A percentile compares a stretch with the other conserved stretches of the same genome.
Evolutionary conservation across 176 grass and related monocot genomes (phyloP).

Genomic region (Phoenix dactylifera): DNA sequence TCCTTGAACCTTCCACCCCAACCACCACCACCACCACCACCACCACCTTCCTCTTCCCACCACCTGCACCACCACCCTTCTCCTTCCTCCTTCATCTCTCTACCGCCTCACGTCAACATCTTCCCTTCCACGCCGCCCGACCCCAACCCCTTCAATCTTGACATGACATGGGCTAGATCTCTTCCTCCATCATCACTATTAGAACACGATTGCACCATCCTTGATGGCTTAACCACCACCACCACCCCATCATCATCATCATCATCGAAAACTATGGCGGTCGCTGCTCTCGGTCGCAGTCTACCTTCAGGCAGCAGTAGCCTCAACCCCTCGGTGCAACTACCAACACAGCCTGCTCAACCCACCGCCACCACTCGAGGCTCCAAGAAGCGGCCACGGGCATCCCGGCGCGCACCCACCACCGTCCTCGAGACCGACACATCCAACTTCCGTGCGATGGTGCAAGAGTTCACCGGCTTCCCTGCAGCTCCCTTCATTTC

Average conservation of each 20-base stretch:
- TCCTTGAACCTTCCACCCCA: constrained; percentile 29
- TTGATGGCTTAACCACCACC: not conserved
- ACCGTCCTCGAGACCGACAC: constrained; percentile 85
- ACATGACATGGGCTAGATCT: constrained; percentile 10
- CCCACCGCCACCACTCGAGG: constrained; percentile 13
- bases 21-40: constrained; percentile 22
- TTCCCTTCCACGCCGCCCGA: constrained; percentile 25
- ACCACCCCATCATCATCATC: not conserved
- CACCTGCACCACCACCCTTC: constrained; percentile 1
- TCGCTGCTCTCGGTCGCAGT: not conserved
- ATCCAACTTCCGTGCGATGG: constrained; percentile 86
- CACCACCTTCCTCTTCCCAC: too few species aligned
- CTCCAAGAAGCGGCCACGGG: constrained; percentile 69
- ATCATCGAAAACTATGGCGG: not conserved
- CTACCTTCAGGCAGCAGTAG: constrained; percentile 10
- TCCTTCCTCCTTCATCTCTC: constrained; percentile 6
- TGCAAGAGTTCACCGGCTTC: constrained; percentile 97
- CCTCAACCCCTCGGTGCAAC: constrained; percentile 5
- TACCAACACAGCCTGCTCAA: not conserved
- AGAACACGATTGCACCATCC: constrained; percentile 8
- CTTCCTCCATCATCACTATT: constrained; percentile 3
- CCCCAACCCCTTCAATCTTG: not conserved
- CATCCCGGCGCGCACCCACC: constrained; percentile 67
- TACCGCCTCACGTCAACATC: constrained; percentile 32
- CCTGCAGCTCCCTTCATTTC: constrained; percentile 51